phyloP scores from a whole-genome alignment of 345 rosid genomes.

The Gossypium anomalum region DNA sequence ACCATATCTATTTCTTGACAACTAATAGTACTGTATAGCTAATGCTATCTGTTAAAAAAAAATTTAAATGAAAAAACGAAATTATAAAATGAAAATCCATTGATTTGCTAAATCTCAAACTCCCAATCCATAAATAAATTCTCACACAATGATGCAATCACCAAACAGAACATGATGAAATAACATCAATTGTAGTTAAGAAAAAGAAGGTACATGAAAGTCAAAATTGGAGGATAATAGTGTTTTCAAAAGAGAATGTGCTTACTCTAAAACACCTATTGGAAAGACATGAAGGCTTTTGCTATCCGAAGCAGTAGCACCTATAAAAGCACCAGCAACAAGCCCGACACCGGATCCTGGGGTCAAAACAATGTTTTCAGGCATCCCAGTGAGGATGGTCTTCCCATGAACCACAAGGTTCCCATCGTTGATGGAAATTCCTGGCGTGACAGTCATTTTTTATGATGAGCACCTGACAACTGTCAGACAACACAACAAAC shows the following conservation, averaged over 20 bases:
- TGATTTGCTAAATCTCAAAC: neutral
- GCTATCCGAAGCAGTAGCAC: constrained; percentile 73
- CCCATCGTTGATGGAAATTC: constrained; percentile 67
- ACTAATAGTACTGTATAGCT: neutral
- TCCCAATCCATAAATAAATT: no score
- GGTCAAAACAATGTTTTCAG: constrained; percentile 73
- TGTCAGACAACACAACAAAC: neutral
- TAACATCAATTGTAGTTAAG: neutral
- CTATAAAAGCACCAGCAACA: constrained; percentile 73
- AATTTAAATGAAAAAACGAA: neutral
- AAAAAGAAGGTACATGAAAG: neutral
- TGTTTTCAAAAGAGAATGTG: neutral
- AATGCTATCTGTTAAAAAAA: no score
- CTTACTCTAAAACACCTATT: constrained; percentile 79
- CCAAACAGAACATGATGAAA: neutral
- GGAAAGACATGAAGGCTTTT: constrained; percentile 94
- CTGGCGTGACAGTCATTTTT: constrained; percentile 78
- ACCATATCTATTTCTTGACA: neutral
- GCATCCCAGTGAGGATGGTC: constrained; percentile 79
- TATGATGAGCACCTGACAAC: constrained; percentile 22
- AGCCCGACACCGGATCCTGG: constrained; percentile 64
- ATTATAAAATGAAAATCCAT: neutral
- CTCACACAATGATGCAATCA: neutral
- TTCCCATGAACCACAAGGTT: constrained; percentile 90
- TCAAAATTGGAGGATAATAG: neutral